Conservation (phyloP, 331 rosid species). For the Telfairia occidentalis region DNA sequence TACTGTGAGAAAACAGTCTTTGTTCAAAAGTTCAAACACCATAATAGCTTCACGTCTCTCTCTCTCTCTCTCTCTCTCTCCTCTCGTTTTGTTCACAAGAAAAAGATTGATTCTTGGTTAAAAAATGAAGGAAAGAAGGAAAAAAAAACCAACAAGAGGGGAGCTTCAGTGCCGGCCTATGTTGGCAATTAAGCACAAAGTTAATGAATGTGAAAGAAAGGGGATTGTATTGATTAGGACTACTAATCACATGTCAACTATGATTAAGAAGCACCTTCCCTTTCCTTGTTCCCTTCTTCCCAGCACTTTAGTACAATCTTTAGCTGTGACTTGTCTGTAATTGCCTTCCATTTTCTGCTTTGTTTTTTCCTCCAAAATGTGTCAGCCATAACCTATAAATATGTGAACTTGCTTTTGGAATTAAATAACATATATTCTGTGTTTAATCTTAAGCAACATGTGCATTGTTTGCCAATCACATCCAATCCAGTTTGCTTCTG, state of each 20-base stretch:
- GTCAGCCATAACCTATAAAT: background rate
- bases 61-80: background rate
- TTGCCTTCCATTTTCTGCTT: constrained; percentile 10
- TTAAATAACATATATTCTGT: background rate
- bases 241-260: constrained; percentile 15
- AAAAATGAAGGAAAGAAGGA: background rate
- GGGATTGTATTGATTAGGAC: constrained; percentile 24
- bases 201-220: constrained; percentile 21
- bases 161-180: constrained; percentile 8
- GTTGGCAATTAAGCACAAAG: background rate
- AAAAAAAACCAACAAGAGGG: constrained; percentile 16
- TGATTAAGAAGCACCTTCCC: constrained; percentile 16
- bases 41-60: background rate
- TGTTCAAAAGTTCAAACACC: background rate
- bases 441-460: constrained; percentile 12
- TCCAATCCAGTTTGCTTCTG: background rate
- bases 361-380: constrained; percentile 3
- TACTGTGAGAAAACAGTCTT: background rate
- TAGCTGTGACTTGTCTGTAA: constrained; percentile 33
- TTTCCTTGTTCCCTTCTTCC: constrained; percentile 34
- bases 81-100: background rate
- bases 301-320: constrained; percentile 35
- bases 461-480: background rate
- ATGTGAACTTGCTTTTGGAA: background rate
- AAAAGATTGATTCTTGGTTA: background rate